phyloP scores from a whole-genome alignment of 495 filamentous ascomycete genomes.

The Aspergillus homomorphus region DNA sequence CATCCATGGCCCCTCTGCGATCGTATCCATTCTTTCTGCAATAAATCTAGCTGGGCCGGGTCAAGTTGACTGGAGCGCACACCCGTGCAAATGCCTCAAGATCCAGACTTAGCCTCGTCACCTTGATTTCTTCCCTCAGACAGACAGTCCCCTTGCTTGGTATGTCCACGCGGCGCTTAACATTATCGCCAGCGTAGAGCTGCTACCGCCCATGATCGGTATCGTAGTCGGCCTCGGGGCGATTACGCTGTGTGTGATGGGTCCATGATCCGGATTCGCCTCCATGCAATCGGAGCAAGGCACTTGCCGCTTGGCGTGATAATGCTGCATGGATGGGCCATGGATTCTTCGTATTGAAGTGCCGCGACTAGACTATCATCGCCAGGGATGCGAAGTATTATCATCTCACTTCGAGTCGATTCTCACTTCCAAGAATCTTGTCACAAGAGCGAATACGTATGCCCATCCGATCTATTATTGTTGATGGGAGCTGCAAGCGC shows the following conservation, averaged over 20 bases:
- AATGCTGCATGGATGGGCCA: neutral
- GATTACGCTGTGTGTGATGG: neutral
- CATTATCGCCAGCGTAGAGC: too few species aligned
- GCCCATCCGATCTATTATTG: too few species aligned
- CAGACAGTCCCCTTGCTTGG: neutral
- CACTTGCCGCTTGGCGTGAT: neutral
- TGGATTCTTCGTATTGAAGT: too few species aligned
- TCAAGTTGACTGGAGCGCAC: neutral
- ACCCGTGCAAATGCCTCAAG: neutral
- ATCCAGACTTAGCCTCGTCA: neutral
- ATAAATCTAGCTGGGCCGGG: neutral
- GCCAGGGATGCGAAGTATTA: too few species aligned
- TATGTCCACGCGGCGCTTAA: too few species aligned
- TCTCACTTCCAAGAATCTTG: too few species aligned
- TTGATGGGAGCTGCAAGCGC: too few species aligned
- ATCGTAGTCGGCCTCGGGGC: neutral
- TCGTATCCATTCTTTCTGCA: neutral
- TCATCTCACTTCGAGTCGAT: too few species aligned
- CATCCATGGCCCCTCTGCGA: neutral
- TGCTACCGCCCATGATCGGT: neutral
- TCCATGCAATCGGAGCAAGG: neutral
- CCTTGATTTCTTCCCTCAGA: neutral
- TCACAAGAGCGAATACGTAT: too few species aligned
- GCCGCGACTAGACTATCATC: too few species aligned
- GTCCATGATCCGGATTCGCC: neutral